Evolutionary conservation across 2,329 filamentous ascomycete genomes (phyloP).

Genomic region (Chrysosporium queenslandicum): DNA sequence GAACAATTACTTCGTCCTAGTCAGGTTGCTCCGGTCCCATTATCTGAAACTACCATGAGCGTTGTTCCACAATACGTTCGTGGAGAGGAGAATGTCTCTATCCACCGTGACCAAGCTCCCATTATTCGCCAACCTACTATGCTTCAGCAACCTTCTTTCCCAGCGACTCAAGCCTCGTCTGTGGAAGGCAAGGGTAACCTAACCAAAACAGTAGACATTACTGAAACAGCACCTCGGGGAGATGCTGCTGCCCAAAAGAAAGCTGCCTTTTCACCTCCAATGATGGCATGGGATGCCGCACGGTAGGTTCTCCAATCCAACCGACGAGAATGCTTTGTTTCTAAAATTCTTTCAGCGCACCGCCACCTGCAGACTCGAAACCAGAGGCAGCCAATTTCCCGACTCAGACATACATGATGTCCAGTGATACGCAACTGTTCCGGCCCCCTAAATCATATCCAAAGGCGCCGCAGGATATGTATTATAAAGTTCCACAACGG

Average conservation of each 20-base stretch:
- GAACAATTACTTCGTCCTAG: not conserved
- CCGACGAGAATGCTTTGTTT: conserved; percentile 15
- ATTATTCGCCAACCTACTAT: not conserved
- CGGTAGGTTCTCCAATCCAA: conserved; percentile 37
- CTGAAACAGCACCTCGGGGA: conserved; percentile 23
- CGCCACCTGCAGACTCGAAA: conserved; percentile 54
- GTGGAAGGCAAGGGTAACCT: conserved; percentile 11
- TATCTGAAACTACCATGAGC: conserved; percentile 19
- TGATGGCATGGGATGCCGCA: conserved; percentile 53
- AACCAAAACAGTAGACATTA: conserved; percentile 10
- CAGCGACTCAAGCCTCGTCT: not conserved
- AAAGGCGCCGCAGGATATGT: conserved; percentile 77
- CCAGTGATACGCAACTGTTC: conserved; percentile 62
- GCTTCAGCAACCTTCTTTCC: not conserved
- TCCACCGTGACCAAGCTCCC: conserved; percentile 13
- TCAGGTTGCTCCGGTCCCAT: not conserved
- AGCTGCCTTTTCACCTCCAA: conserved; percentile 48
- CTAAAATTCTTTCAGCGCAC: conserved; percentile 41
- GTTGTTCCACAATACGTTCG: conserved; percentile 38
- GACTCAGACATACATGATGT: conserved; percentile 71
- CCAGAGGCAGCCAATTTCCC: conserved; percentile 84
- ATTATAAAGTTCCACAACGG: conserved; percentile 62
- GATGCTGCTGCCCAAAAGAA: conserved; percentile 32
- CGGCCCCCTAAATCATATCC: conserved; percentile 67
- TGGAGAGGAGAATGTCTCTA: conserved; percentile 35